Percentiles rank a stretch among this genome's conserved stretches.
Evolutionary conservation across 805 yeast genomes (phyloP).

Genomic region (Saccharomycodes ludwigii): DNA sequence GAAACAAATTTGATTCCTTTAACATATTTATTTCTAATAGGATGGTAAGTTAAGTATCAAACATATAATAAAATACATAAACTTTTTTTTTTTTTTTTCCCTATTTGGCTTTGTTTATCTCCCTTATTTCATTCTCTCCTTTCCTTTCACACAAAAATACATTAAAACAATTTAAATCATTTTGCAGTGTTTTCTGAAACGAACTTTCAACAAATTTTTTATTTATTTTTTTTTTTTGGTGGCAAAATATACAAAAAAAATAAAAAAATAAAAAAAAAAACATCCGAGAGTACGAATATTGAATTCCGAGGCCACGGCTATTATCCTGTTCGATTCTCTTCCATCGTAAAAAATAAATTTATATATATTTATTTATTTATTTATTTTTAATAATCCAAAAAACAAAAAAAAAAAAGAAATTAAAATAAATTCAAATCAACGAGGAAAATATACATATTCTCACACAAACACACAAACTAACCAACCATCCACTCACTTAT

Average conservation of each 20-base stretch:
- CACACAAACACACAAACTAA: background rate
- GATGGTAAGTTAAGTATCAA: no score
- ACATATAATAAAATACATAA: no score
- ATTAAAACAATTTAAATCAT: background rate
- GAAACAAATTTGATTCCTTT: no score
- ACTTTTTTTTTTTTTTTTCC: no score
- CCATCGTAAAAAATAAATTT: background rate
- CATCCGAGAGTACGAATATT: no score
- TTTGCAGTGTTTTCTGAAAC: background rate
- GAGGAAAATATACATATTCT: background rate
- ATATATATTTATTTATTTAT: background rate
- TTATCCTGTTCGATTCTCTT: background rate
- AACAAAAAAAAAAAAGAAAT: background rate
- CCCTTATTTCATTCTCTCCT: no score
- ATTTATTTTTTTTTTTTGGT: background rate
- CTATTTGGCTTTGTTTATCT: no score
- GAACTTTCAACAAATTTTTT: background rate
- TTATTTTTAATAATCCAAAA: background rate
- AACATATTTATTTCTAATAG: no score
- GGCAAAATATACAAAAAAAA: background rate
- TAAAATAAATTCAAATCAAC: background rate
- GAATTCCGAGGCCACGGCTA: no score
- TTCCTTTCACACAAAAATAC: no score
- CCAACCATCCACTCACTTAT: no score
- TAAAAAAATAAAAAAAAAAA: no score